phyloP scores from a whole-genome alignment of 257 asterid genomes.

The Sherardia arvensis region DNA sequence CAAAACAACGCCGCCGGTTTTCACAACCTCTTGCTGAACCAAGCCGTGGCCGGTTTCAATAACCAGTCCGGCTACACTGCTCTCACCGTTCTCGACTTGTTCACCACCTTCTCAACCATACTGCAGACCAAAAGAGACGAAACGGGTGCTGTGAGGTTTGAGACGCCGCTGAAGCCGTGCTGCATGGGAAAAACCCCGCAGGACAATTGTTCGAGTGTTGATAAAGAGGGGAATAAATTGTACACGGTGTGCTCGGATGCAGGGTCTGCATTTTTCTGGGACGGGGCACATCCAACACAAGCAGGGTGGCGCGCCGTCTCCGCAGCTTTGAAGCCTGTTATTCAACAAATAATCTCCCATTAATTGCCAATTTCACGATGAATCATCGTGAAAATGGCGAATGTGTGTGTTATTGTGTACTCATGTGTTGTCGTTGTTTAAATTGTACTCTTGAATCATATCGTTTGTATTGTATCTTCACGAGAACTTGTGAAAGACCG shows the following conservation, averaged over 20 bases:
- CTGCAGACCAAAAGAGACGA: conserved; percentile 25
- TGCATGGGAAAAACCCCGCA: conserved; percentile 45
- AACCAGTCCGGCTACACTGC: conserved; percentile 30
- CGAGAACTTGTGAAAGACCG: too few species aligned
- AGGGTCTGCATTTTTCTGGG: conserved; percentile 71
- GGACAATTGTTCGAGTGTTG: conserved; percentile 42
- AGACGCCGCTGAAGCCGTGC: conserved; percentile 63
- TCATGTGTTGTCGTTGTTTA: too few species aligned
- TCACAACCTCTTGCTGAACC: conserved; percentile 48
- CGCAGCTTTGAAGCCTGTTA: conserved; percentile 24
- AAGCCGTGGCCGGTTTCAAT: conserved; percentile 42
- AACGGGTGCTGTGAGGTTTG: conserved; percentile 42
- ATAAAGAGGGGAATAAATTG: conserved; percentile 47
- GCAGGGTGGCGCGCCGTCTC: conserved; percentile 79
- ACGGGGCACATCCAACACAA: conserved; percentile 62
- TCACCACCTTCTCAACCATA: background rate
- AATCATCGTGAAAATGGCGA: too few species aligned
- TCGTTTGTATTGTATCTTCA: too few species aligned
- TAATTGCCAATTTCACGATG: too few species aligned
- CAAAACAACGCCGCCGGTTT: conserved; percentile 36
- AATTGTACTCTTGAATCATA: too few species aligned
- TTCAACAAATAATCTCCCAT: conserved; percentile 18
- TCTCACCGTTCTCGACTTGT: conserved; percentile 47
- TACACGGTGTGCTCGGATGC: conserved; percentile 60
- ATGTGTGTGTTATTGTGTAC: too few species aligned